Base-by-base conservation (phyloP, 495 filamentous ascomycete genomes). In the Astrocystis sublimbata region DNA sequence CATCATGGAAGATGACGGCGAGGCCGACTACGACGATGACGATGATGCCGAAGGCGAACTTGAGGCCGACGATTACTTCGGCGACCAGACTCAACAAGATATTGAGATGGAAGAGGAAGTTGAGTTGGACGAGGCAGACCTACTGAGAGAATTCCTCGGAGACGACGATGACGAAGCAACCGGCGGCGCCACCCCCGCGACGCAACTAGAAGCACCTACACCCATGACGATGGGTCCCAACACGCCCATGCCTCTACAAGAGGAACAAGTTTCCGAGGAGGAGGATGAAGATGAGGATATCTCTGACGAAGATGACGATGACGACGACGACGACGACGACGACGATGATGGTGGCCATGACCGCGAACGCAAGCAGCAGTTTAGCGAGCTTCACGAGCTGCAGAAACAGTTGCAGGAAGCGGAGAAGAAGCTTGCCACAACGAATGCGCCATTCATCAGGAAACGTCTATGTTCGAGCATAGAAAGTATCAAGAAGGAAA, bases 321-420 rank as follows among this genome's bases (percentile, higher is more conserved):
- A 81, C n/a, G 81, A 79, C 2, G 82, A 81, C 6, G 75, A 72
- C 0, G 79, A 74, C 13, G 79, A 74, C 0, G 78, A 75, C 7
- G 79, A 74, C 5, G 77, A 76, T 6, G 80, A 82, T 2, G 68
- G 77, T 10, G 83, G 83, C 54, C 76, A 78, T 31, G 78, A 77
- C 15, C 35, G 65, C 21, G 70, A 72, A 60, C 64, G 80, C 64
- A 64, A 75, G 54, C 74, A 82, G 65, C 70, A 86, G 62, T 62
- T 78, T 1, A 78, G 81, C 38, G 82, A 86, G 65, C 85, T 89
- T 65, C 76, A 78, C 21, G 78, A 81, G 46, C 73, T 89, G 23
- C 76, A 76, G 63, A 78, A 76, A 58, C 72, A 79, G 53, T 68
- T 79, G 38, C 73, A 69, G 13, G 68, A 61, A 2, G 71, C 69